Evolutionary conservation across 2,329 filamentous ascomycete species (phyloP), one percentile per base, ranked within the genome.

Genomic region (Periconia macrospinosa): DNA sequence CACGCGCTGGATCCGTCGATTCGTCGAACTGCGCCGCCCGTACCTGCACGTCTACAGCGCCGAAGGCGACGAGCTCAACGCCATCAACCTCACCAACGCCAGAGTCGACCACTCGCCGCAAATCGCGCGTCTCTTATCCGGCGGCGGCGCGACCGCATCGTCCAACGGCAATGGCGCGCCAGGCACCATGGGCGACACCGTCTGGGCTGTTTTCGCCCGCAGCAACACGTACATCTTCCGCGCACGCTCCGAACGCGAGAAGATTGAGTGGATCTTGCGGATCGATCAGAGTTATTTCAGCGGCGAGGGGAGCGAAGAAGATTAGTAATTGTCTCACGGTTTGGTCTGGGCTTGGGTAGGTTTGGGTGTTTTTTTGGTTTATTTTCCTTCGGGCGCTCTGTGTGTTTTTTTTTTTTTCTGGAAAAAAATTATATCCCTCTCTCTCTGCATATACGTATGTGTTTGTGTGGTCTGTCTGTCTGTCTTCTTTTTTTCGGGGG

Each of bases 221-320:
- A 89, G 94, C 72, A 97, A 97, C 74, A 96, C 92, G 30, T 99
- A 92, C 84, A 81, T 99, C 41, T 97, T 99, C 73, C 91, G 92
- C 14, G 90, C 92, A 20, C 83, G 92, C 54, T 93, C 86, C 65
- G 93, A 97, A 77, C 83, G 87, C 46, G 92, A 97, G 74, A 96
- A 97, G 80, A 88, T 92, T 63, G 94, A 97, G 72, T 99, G 94
- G 94, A 96, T 99, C 63, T 84, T 95, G 74, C 88, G 89, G 67
- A 91, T 99, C 63, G 94, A 99, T 75, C 89, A 96, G 79, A 90
- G 88, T 61, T 87, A 83, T 71, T 85, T 86, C 65, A 66, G 62
- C 50, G 40, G 35, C 19, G 46, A 40, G 35, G 23, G 23, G 6
- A 40, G 35, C 23, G 20, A 37, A 33, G 33, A 37, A 20, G 46